A percentile compares a stretch with the other conserved stretches of the same genome.
These are phyloP conservation scores for Aureobasidium sp. DNA, from an alignment of 2,329 filamentous ascomycete species.

Conservation along the genomic window DNA sequence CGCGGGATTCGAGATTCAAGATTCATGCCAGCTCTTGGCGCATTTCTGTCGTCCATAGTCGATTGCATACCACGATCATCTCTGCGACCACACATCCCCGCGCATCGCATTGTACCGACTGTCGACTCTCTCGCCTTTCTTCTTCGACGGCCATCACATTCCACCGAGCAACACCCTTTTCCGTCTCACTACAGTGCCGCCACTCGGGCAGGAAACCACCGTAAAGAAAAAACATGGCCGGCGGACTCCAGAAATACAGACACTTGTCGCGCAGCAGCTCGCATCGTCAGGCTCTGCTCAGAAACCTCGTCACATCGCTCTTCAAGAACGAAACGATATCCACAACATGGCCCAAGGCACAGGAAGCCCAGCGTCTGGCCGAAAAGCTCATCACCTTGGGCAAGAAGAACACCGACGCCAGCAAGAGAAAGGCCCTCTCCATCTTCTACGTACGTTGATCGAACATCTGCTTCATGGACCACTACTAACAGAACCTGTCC, in stretches of 20 bases:
- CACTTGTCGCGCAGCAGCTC: constrained; percentile 78
- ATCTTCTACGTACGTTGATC: constrained; percentile 76
- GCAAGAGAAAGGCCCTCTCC: constrained; percentile 62
- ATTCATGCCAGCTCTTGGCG: background rate
- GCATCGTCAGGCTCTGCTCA: constrained; percentile 84
- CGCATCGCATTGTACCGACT: background rate
- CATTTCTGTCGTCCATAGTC: background rate
- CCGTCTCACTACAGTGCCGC: background rate
- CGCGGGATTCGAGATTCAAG: background rate
- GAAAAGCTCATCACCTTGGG: constrained; percentile 92
- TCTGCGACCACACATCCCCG: background rate
- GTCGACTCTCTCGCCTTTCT: background rate
- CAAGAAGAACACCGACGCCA: constrained; percentile 85
- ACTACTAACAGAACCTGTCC: background rate
- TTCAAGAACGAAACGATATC: constrained; percentile 88
- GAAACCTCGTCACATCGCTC: constrained; percentile 91
- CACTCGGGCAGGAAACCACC: background rate
- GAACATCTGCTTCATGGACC: no score
- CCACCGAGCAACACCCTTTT: background rate
- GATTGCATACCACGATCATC: background rate
- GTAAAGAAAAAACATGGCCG: constrained; percentile 56
- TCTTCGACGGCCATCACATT: no score
- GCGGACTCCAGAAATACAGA: constrained; percentile 78
- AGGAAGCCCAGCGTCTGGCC: constrained; percentile 87
- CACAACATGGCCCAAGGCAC: constrained; percentile 94